These are phyloP conservation scores for Flaveria ramosissima DNA, from an alignment of 129 eudicot genomes.

Conservation along the genomic window DNA sequence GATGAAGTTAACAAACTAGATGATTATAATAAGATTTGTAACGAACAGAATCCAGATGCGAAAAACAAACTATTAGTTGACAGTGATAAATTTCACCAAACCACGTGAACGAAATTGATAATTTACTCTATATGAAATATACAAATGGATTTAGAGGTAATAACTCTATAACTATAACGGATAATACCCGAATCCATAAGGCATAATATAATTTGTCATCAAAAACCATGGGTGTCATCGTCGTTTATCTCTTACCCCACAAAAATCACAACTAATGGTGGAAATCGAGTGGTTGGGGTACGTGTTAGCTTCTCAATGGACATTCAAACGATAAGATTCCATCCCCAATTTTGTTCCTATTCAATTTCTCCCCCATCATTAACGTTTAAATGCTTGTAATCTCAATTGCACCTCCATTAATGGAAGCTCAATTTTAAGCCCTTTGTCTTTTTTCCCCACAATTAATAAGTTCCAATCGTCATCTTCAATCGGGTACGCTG, in stretches of 20 bases:
- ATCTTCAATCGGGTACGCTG: constrained; percentile 24
- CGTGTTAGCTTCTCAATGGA: constrained; percentile 35
- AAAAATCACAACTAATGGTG: constrained; percentile 34
- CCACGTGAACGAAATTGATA: too few species aligned
- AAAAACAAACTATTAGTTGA: too few species aligned
- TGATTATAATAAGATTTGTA: too few species aligned
- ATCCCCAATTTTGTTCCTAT: constrained; percentile 28
- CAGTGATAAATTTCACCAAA: too few species aligned
- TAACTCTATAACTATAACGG: background rate
- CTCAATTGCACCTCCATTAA: constrained; percentile 16
- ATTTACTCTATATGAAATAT: too few species aligned
- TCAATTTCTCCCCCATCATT: constrained; percentile 10
- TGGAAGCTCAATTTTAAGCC: constrained; percentile 34
- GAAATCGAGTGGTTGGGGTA: background rate
- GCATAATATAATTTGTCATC: background rate
- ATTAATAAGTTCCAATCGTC: background rate
- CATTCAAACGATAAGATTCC: constrained; percentile 32
- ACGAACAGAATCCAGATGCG: too few species aligned
- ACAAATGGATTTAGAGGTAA: too few species aligned
- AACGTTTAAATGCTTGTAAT: constrained; percentile 23
- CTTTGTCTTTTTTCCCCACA: constrained; percentile 11
- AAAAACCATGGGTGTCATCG: background rate
- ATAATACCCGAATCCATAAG: background rate
- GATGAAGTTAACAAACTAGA: too few species aligned
- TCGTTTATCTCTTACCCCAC: constrained; percentile 3